Base-by-base conservation (phyloP, 306 rosid genomes). In the Corylus avellana region DNA sequence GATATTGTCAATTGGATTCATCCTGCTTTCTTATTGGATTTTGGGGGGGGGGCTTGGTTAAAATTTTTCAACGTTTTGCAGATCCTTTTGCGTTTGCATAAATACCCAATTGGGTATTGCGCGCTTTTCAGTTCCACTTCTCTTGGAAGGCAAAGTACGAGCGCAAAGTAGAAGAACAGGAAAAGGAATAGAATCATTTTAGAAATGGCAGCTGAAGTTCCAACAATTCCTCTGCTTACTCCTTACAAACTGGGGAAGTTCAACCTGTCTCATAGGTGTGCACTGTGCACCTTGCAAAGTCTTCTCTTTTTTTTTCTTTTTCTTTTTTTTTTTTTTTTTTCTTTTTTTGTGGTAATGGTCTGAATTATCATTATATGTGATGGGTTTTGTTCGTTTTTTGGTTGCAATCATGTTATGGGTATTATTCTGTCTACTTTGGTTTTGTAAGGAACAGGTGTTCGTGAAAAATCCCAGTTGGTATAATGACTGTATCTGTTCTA, bases 171-270 rank as follows among this genome's bases (percentile, higher is more conserved):
- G 64, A 20, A 22, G 66, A 59, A 25, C 13, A 49, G 13, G 66
- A 59, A 25, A 20, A 59, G 14, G 16, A 10, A 59, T 22, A 59
- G 10, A 58, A 59, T 59, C 20, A 16, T 27, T 10, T 32, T 0
- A 37, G 35, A 67, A 67, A 67, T 67, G 72, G 66, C 66, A 11
- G 22, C 72, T 39, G 27, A 67, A 35, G 25, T 42, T 14, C 48
- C 72, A 49, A 37, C 12, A 1, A 25, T 35, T 35, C 72, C 72
- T 67, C 47, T 67, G 16, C 72, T 67, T 39, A 39, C 72, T 67
- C 72, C 72, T 67, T 67, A 67, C 72, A 37, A 67, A 10, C 1
- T 39, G 72, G 72, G 72, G 2, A 67, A 18, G 25, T 67, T 67
- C 18, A 29, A 67, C 39, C 49, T 67, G 17, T 67, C 72, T 27